Conservation (phyloP, 768 basidiomycete genomes). For the Chalciporus pseudorubinellus region DNA sequence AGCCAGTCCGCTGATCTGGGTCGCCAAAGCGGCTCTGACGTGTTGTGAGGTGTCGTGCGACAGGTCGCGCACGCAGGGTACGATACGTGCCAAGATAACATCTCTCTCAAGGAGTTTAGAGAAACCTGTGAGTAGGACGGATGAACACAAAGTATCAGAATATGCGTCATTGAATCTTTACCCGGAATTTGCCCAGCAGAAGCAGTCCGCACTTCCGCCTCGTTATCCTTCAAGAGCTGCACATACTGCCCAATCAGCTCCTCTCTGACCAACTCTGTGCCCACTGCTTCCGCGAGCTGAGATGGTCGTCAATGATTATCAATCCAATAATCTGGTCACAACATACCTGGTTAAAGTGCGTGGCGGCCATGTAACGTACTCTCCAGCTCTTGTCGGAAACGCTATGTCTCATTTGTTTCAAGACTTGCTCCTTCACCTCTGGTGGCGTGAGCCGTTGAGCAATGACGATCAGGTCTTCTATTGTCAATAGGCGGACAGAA, state of each 20-base stretch:
- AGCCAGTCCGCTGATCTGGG: slow-evolving; percentile 93
- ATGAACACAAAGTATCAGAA: slow-evolving; percentile 6
- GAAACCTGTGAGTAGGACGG: slow-evolving; percentile 61
- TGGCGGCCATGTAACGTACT: slow-evolving; percentile 98
- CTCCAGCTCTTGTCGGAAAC: slow-evolving; percentile 98
- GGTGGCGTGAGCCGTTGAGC: slow-evolving; percentile 77
- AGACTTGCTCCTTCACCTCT: slow-evolving; percentile 89
- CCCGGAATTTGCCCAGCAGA: slow-evolving; percentile 97
- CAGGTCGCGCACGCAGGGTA: slow-evolving; percentile 93
- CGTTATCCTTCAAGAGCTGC: slow-evolving; percentile 93
- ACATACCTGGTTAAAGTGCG: slow-evolving; percentile 89
- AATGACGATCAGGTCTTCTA: slow-evolving; percentile 93
- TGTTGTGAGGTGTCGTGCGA: slow-evolving; percentile 95
- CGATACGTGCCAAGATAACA: slow-evolving; percentile 86
- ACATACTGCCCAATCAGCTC: slow-evolving; percentile 94
- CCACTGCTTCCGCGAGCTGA: slow-evolving; percentile 89
- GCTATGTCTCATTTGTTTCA: slow-evolving; percentile 84
- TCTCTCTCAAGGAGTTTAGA: slow-evolving; percentile 92
- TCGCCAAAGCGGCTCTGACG: slow-evolving; percentile 93
- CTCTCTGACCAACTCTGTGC: slow-evolving; percentile 85
- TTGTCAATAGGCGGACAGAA: slow-evolving; percentile 92
- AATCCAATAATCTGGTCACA: neutral
- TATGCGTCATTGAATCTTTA: slow-evolving; percentile 32
- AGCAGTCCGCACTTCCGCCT: slow-evolving; percentile 97
- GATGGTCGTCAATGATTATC: neutral